Evolutionary conservation across 2,329 filamentous ascomycete species (phyloP).

Genomic region (Ophiostoma fasciatum): DNA sequence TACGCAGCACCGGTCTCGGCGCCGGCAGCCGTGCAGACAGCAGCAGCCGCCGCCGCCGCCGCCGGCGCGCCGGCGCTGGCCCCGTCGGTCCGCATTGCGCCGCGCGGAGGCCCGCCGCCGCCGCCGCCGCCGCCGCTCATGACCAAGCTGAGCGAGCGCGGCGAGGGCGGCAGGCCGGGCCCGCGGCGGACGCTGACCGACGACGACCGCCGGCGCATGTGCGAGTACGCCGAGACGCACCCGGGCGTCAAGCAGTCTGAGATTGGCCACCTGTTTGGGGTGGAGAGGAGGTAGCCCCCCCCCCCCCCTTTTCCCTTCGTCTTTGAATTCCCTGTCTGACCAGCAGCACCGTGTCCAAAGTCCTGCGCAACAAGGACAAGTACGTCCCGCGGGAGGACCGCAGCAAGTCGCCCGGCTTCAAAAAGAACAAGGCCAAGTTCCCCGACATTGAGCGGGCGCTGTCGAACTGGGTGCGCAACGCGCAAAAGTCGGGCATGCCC

Average conservation of each 20-base stretch:
- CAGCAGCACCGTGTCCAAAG: slow-evolving; percentile 90
- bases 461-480: slow-evolving; percentile 72
- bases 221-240: slow-evolving; percentile 80
- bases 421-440: slow-evolving; percentile 68
- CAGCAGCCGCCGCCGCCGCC: too few species aligned
- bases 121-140: slow-evolving; percentile 36
- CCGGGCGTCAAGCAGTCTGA: slow-evolving; percentile 88
- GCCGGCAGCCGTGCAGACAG: too few species aligned
- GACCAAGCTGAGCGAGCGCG: slow-evolving; percentile 24
- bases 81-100: slow-evolving; percentile 18
- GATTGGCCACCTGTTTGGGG: slow-evolving; percentile 88
- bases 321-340: neutral
- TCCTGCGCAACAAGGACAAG: slow-evolving; percentile 85
- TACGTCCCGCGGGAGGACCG: slow-evolving; percentile 74
- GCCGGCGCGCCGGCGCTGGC: too few species aligned
- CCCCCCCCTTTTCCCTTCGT: neutral
- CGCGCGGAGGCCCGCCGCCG: slow-evolving; percentile 1
- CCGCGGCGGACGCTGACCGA: slow-evolving; percentile 82
- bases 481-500: slow-evolving; percentile 58
- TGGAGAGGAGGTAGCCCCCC: slow-evolving; percentile 69
- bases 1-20: slow-evolving; percentile 48
- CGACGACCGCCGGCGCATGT: slow-evolving; percentile 83
- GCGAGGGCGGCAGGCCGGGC: slow-evolving; percentile 40
- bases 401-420: slow-evolving; percentile 56
- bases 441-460: slow-evolving; percentile 88